Conservation (phyloP, 2,329 filamentous ascomycete species). For the Cladosporium sp. region DNA sequence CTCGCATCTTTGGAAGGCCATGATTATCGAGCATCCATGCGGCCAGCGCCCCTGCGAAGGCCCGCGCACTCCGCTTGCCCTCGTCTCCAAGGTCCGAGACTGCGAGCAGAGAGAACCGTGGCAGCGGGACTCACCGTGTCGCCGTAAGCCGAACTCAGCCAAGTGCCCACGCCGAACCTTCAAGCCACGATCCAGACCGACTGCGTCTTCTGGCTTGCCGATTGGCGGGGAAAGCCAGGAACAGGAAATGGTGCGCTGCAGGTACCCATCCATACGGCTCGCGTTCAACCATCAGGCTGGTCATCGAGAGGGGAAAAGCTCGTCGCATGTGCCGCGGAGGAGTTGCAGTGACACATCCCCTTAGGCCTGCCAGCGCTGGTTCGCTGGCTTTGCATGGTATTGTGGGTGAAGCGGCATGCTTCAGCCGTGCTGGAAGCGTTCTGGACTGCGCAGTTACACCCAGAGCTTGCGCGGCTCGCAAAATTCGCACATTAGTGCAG, state of each 20-base stretch:
- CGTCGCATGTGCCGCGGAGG: conserved; percentile 1
- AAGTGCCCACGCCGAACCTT: conserved; percentile 5
- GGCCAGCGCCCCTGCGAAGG: not conserved
- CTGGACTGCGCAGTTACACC: not conserved
- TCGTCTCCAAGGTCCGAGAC: not conserved
- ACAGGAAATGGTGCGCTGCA: conserved; percentile 9
- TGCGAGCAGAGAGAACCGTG: not conserved
- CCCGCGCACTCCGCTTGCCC: not conserved
- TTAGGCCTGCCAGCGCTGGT: not conserved
- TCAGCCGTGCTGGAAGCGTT: not conserved
- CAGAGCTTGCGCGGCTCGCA: conserved; percentile 3
- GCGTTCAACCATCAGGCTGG: not conserved
- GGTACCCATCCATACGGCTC: conserved; percentile 5
- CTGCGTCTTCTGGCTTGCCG: not conserved
- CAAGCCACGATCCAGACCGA: conserved; percentile 10
- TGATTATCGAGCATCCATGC: not conserved
- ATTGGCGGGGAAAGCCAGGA: conserved; percentile 11
- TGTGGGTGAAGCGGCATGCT: not conserved
- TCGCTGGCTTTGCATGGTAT: not conserved
- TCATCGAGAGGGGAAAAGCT: not conserved
- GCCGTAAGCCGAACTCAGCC: not conserved
- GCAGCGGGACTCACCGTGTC: not conserved
- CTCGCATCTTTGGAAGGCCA: not conserved
- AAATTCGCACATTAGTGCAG: not conserved
- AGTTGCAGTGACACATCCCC: not conserved